Evolutionary conservation across 2,329 filamentous ascomycete genomes (phyloP), one percentile per base, ranked within the genome.

Genomic region (Diaporthe batatas): DNA sequence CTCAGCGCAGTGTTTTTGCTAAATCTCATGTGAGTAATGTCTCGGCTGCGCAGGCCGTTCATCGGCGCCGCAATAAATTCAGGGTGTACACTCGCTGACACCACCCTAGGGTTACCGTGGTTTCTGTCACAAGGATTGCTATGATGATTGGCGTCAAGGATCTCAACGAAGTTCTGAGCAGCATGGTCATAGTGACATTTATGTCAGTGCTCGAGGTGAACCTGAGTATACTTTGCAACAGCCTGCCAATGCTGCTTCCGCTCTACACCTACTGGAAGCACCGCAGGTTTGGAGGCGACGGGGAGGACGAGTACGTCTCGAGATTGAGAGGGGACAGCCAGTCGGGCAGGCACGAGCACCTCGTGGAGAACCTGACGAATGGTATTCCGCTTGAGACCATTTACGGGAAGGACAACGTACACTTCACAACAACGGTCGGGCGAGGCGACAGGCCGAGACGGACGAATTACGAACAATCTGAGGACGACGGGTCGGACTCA

Each of bases 291-390:
- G 70, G 42, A 23, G 62, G 39, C 14, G 64, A 55, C 11, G 69
- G 57, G 12, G 69, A 73, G 55, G 72, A 73, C 47, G 72, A 73
- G 51, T 73, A 73, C 47, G 69, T 73, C 12, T 73, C 72, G 39
- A 58, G 72, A 8, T 42, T 73, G 18, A 57, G 72, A 21, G 62
- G 55, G 18, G 36, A 59, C 1, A 59, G 53, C 39, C n/a, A 51
- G 18, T 53, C 47, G 25, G 53, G 59, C 16, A 51, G 25, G n/a
- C 62, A 54, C 25, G 51, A 49, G 47, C 71, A 64, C 69, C 36
- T 68, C 25, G 62, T 73, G 10, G 69, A 73, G 47, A 62, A 68
- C 64, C 49, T 73, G 12, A 67, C 69, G 29, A 73, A 72, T 51
- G 72, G 72, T 5, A 25, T 73, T 1, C 69, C 72, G 14, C 69